Conservation (phyloP, 1,284 basidiomycete genomes). For the Spongiforma sp. region DNA sequence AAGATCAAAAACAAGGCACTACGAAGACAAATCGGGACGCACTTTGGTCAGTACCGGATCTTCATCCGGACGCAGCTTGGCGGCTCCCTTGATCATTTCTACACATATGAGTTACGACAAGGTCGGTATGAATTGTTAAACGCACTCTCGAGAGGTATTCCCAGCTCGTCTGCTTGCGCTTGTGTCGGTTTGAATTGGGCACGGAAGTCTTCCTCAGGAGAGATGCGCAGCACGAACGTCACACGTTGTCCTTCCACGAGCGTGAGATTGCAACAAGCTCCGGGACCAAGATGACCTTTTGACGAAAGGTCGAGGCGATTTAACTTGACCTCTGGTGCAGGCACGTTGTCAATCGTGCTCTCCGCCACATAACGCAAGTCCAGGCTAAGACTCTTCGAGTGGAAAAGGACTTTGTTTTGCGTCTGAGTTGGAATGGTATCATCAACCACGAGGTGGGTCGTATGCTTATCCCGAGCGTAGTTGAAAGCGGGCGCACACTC, state of each 20-base stretch:
- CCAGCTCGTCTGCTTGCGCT: slow-evolving; percentile 48
- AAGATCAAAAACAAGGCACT: neutral
- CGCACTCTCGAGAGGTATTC: slow-evolving; percentile 54
- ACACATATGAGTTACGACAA: slow-evolving; percentile 12
- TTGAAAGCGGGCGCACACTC: slow-evolving; percentile 95
- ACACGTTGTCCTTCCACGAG: slow-evolving; percentile 85
- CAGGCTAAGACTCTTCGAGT: slow-evolving; percentile 59
- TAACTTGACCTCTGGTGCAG: slow-evolving; percentile 59
- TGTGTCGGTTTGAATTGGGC: slow-evolving; percentile 35
- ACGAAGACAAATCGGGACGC: slow-evolving; percentile 11
- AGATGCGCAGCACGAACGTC: slow-evolving; percentile 81
- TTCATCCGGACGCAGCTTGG: slow-evolving; percentile 54
- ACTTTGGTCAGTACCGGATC: slow-evolving; percentile 72
- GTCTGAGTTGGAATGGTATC: slow-evolving; percentile 33
- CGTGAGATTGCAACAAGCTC: slow-evolving; percentile 56
- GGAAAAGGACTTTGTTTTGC: slow-evolving; percentile 74
- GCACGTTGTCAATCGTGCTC: slow-evolving; percentile 51
- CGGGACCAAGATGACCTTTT: slow-evolving; percentile 71
- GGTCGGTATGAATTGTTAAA: neutral
- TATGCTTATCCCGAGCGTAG: slow-evolving; percentile 81
- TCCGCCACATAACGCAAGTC: slow-evolving; percentile 81
- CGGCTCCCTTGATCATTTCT: slow-evolving; percentile 55
- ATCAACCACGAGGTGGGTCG: slow-evolving; percentile 61
- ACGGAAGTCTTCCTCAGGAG: slow-evolving; percentile 44
- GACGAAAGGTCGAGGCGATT: slow-evolving; percentile 61